Conservation (phyloP, 352 stramenopile genomes). For the Phytophthora litchii region DNA sequence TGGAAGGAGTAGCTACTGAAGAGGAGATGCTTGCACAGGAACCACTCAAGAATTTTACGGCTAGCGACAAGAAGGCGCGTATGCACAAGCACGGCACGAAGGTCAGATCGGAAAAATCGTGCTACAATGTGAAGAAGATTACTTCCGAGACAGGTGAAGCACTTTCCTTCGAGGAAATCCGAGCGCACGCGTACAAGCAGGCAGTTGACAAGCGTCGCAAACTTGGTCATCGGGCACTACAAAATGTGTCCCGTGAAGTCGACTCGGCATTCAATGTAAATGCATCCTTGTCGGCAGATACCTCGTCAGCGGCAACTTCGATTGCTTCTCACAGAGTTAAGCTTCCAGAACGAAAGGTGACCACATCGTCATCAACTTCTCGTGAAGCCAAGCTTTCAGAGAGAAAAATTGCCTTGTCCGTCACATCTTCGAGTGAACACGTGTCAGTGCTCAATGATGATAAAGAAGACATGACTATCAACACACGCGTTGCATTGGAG, state of each 20-base stretch:
- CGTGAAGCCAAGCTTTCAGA: slow-evolving; percentile 14
- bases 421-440: slow-evolving; percentile 14
- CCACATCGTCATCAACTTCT: slow-evolving; percentile 5
- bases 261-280: slow-evolving; percentile 21
- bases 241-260: slow-evolving; percentile 31
- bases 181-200: slow-evolving; percentile 44
- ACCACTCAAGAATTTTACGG: slow-evolving; percentile 79
- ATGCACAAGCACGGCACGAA: slow-evolving; percentile 25
- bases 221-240: slow-evolving; percentile 20
- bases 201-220: slow-evolving; percentile 15
- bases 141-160: slow-evolving; percentile 50
- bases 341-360: slow-evolving; percentile 7
- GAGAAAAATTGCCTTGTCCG: slow-evolving; percentile 5
- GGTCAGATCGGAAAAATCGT: slow-evolving; percentile 26
- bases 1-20: slow-evolving; percentile 72
- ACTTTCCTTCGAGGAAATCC: slow-evolving; percentile 84
- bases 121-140: slow-evolving; percentile 53
- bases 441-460: slow-evolving; percentile 39
- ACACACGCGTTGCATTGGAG: slow-evolving; percentile 81
- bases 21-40: slow-evolving; percentile 77
- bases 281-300: slow-evolving; percentile 2
- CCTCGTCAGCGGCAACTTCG: slow-evolving; percentile 6
- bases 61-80: slow-evolving; percentile 26
- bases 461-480: slow-evolving; percentile 90
- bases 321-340: slow-evolving; percentile 12